Evolutionary conservation across 441 rosid genomes (phyloP).

Genomic region (Mallotus repandus): DNA sequence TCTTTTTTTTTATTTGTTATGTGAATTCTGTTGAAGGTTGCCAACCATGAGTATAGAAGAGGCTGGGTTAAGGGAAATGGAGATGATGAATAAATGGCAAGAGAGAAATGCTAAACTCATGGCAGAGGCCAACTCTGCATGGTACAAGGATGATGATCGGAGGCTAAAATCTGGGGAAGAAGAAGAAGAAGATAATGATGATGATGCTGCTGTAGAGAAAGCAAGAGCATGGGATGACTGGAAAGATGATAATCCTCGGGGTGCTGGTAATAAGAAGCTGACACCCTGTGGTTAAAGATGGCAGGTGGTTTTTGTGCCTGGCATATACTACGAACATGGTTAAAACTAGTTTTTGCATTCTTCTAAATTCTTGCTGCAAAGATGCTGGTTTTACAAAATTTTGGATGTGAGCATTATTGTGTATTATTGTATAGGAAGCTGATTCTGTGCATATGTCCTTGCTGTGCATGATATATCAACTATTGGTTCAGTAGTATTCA

Average conservation of each 20-base stretch:
- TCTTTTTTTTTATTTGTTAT: slow-evolving; percentile 4
- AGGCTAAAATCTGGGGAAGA: slow-evolving; percentile 42
- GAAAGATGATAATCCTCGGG: slow-evolving; percentile 98
- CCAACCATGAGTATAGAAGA: slow-evolving; percentile 99
- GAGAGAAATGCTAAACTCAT: slow-evolving; percentile 67
- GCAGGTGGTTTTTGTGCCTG: slow-evolving; percentile 7
- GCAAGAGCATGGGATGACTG: slow-evolving; percentile 93
- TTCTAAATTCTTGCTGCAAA: background rate
- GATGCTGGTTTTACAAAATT: slow-evolving; percentile 18
- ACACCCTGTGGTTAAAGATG: slow-evolving; percentile 79
- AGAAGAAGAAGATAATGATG: slow-evolving; percentile 67
- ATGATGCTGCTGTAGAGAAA: slow-evolving; percentile 67
- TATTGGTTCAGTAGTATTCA: background rate
- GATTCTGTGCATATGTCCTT: background rate
- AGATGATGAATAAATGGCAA: slow-evolving; percentile 89
- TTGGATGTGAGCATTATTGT: background rate
- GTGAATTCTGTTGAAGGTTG: slow-evolving; percentile 46
- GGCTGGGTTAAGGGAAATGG: slow-evolving; percentile 92
- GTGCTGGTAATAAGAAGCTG: slow-evolving; percentile 95
- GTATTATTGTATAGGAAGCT: background rate
- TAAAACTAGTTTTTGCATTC: background rate
- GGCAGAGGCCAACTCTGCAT: slow-evolving; percentile 85
- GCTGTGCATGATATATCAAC: background rate
- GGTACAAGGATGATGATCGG: slow-evolving; percentile 74
- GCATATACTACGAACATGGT: background rate